Evolutionary conservation across 2,329 filamentous ascomycete genomes (phyloP), one percentile per base, ranked within the genome.

Genomic region (Xylaria sp.): DNA sequence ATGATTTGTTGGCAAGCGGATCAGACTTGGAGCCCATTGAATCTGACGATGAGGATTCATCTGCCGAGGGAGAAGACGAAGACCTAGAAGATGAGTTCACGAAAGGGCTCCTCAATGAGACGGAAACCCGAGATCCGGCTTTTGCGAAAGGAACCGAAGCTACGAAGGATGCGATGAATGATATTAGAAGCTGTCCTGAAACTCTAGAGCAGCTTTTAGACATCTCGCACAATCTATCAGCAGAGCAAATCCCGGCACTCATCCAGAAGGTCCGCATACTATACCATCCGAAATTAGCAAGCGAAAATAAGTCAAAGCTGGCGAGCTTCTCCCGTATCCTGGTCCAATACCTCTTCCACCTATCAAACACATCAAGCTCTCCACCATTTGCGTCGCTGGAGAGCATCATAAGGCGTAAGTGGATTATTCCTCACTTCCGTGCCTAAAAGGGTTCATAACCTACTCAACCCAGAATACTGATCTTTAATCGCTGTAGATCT

Each of bases 251-350:
- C 1, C 91, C 94, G 0, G 92, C 88, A 0, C 91, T 97, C 50
- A 86, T 99, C 28, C 94, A 97, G 80, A 89, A 95, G 70, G 96
- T 99, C 75, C 90, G 96, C 81, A 92, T 94, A 13, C 84, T 97
- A n/a, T 92, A 98, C 78, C 94, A 98, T 78, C 92, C 95, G 8
- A 94, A 95, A 74, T 87, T 99, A 39, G 89, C 92, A 71, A 89
- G 88, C 73, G 90, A 91, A 68, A 98, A 99, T 83, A 98, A 97
- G 82, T 87, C 89, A 72, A 94, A 93, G 77, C 88, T 98, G 15
- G 80, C 88, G 68, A 85, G 88, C 59, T 94, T 95, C 77, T 85
- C 91, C 4, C 82, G 84, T 41, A 85, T 87, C 6, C 84, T 95
- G 12, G 87, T 94, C 28, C 89, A 92, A 70, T 88, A 88, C 74